Evolutionary conservation across 345 rosid species (phyloP).

Genomic region (Streptanthus diversifolius): DNA sequence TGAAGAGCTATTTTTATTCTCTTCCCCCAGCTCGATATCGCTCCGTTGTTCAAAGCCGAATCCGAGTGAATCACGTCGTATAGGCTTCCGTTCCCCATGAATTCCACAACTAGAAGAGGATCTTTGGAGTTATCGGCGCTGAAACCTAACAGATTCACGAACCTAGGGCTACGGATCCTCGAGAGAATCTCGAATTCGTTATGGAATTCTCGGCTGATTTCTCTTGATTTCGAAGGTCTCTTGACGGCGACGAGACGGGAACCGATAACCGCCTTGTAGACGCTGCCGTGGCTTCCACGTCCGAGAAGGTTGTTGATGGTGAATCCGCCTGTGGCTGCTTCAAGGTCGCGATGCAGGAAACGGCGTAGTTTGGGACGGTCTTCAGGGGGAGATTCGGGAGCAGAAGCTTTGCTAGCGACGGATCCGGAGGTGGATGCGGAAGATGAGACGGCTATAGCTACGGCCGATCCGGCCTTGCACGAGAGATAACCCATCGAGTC

Average conservation of each 20-base stretch:
- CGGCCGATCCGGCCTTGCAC: conserved; percentile 71
- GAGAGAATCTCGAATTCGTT: conserved; percentile 97
- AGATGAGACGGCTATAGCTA: conserved; percentile 34
- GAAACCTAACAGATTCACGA: conserved; percentile 88
- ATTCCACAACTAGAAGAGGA: conserved; percentile 84
- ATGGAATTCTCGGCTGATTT: conserved; percentile 63
- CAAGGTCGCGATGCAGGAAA: conserved; percentile 78
- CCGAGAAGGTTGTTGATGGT: conserved; percentile 72
- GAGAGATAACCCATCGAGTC: conserved; percentile 75
- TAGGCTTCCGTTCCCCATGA: conserved; percentile 86
- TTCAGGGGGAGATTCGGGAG: conserved; percentile 37
- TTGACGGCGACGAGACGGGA: conserved; percentile 91
- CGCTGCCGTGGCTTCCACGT: conserved; percentile 94
- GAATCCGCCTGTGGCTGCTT: conserved; percentile 93
- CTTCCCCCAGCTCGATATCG: conserved; percentile 68
- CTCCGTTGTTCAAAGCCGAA: conserved; percentile 1
- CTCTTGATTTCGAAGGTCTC: conserved; percentile 64
- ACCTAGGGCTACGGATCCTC: conserved; percentile 75
- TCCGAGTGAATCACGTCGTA: conserved; percentile 84
- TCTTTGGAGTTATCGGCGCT: conserved; percentile 58
- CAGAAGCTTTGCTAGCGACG: conserved; percentile 33
- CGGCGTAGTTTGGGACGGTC: conserved; percentile 75
- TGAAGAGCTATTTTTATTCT: conserved; percentile 78
- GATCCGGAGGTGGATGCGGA: conserved; percentile 36
- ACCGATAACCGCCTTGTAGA: conserved; percentile 82